These are phyloP conservation scores for Picochlorum sp. DNA, from an alignment of 139 green algal genomes.

Conservation along the genomic window DNA sequence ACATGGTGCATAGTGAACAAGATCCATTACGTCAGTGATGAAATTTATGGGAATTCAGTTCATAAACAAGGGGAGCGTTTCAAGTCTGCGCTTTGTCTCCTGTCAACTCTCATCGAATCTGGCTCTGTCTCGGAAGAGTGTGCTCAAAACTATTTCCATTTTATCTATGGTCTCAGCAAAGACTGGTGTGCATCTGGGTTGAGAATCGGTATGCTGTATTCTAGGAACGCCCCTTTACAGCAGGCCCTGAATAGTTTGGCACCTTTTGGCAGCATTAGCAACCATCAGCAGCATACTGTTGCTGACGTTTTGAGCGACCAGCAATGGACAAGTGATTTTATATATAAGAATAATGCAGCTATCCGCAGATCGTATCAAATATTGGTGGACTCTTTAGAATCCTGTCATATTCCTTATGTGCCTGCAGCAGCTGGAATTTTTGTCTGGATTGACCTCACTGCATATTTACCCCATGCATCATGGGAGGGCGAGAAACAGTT, in stretches of 20 bases:
- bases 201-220: constrained; percentile 53
- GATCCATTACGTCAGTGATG: constrained; percentile 61
- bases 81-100: constrained; percentile 26
- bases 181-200: constrained; percentile 51
- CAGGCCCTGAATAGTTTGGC: constrained; percentile 33
- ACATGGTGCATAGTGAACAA: constrained; percentile 40
- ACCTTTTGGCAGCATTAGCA: constrained; percentile 40
- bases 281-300: constrained; percentile 23
- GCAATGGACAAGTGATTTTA: constrained; percentile 34
- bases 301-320: constrained; percentile 34
- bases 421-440: constrained; percentile 52
- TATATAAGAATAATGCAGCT: constrained; percentile 32
- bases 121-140: constrained; percentile 4
- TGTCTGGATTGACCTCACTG: constrained; percentile 56
- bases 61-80: constrained; percentile 28
- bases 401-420: constrained; percentile 39
- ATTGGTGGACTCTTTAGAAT: constrained; percentile 34
- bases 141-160: constrained; percentile 21
- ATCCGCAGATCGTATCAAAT: constrained; percentile 33
- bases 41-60: constrained; percentile 64
- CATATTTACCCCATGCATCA: constrained; percentile 13
- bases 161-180: constrained; percentile 50
- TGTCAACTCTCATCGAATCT: constrained; percentile 12
- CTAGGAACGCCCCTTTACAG: constrained; percentile 30
- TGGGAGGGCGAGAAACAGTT: constrained; percentile 53